These are phyloP conservation scores for Boletus eberwhitei DNA, from an alignment of 768 basidiomycete genomes.

Conservation along the genomic window DNA sequence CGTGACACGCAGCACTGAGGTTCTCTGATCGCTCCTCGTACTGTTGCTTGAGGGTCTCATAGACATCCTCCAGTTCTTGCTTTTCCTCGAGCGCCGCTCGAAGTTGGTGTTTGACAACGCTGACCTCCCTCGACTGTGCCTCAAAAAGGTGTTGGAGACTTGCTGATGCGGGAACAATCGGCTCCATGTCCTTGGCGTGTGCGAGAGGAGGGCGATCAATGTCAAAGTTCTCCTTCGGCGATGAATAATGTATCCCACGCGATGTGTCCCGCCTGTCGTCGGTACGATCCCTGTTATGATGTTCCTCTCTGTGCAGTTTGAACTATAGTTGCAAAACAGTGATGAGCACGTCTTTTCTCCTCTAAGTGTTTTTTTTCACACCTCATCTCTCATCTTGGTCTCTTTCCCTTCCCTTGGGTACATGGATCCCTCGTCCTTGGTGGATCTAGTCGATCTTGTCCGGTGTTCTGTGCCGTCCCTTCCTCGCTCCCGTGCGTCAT, in stretches of 20 bases:
- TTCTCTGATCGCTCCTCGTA: conserved; percentile 8
- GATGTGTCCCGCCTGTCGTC: background rate
- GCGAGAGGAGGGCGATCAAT: background rate
- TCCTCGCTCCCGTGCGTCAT: background rate
- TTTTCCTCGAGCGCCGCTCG: conserved; percentile 5
- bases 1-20: background rate
- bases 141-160: conserved; percentile 1
- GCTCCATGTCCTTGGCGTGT: background rate
- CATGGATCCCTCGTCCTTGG: background rate
- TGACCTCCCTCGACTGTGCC: conserved; percentile 6
- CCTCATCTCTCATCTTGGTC: conserved; percentile 4
- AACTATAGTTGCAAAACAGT: background rate
- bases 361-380: background rate
- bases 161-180: background rate
- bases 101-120: conserved; percentile 1
- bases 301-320: background rate
- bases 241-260: background rate
- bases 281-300: background rate
- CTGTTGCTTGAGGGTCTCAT: background rate
- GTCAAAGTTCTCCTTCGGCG: background rate
- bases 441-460: background rate
- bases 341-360: background rate
- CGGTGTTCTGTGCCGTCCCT: background rate
- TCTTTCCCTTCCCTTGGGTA: background rate
- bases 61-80: background rate